phyloP scores from a whole-genome alignment of 106 monocot species.

The Acanthochlamys bracteata region DNA sequence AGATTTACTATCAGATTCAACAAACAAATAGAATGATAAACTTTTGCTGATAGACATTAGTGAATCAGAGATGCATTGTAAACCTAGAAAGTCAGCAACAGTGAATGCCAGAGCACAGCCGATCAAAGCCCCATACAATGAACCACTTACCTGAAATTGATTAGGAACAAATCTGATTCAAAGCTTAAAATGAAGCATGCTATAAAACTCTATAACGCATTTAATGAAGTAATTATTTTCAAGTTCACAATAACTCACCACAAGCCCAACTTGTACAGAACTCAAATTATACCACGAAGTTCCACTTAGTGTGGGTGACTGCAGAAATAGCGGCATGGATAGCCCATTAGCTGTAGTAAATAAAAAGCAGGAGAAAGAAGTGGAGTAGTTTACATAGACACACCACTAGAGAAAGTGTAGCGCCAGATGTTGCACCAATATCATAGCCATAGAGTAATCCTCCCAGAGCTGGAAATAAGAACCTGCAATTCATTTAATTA shows the following conservation, averaged over 20 bases:
- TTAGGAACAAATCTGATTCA: background rate
- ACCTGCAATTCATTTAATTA: constrained; percentile 46
- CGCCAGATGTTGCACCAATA: constrained; percentile 96
- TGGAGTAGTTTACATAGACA: background rate
- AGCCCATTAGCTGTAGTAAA: background rate
- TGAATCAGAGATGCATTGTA: background rate
- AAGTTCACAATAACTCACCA: constrained; percentile 41
- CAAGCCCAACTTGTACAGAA: constrained; percentile 72
- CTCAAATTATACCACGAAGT: constrained; percentile 85
- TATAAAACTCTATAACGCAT: too few relatives aligned
- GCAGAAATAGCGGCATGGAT: constrained; percentile 14
- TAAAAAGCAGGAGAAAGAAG: background rate
- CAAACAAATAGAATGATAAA: background rate
- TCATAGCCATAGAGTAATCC: constrained; percentile 93
- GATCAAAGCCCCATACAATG: constrained; percentile 83
- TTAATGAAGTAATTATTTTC: background rate
- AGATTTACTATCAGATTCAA: background rate
- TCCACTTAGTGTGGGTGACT: constrained; percentile 79
- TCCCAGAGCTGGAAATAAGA: constrained; percentile 93
- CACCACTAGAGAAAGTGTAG: constrained; percentile 84
- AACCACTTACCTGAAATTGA: constrained; percentile 80
- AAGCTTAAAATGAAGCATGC: too few relatives aligned
- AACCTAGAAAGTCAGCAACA: constrained; percentile 86
- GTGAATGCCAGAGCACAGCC: constrained; percentile 71
- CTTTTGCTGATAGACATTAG: background rate